Conservation (phyloP, 2,329 filamentous ascomycete genomes). For the Sphaerulina populicola region DNA sequence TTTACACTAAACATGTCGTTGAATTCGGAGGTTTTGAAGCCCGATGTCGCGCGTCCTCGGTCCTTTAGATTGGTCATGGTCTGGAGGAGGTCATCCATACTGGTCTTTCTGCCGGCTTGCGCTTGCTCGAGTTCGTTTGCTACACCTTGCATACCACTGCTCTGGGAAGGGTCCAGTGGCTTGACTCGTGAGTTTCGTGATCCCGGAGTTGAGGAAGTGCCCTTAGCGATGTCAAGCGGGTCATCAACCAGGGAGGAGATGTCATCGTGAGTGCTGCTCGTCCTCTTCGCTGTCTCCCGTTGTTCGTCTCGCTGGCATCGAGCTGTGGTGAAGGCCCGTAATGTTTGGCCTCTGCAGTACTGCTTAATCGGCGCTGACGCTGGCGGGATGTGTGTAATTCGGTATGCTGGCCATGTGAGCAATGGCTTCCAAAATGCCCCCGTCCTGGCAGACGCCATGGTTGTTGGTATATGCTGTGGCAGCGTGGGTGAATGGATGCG, state of each 20-base stretch:
- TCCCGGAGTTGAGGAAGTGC: slow-evolving; percentile 20
- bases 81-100: slow-evolving; percentile 15
- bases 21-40: not conserved
- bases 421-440: slow-evolving; percentile 21
- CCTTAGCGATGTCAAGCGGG: slow-evolving; percentile 27
- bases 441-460: slow-evolving; percentile 3
- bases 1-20: not conserved
- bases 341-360: slow-evolving; percentile 12
- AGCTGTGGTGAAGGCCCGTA: slow-evolving; percentile 21
- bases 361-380: slow-evolving; percentile 12
- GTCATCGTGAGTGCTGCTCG: slow-evolving; percentile 12
- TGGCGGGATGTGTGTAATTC: slow-evolving; percentile 4
- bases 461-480: not conserved
- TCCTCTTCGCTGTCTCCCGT: not conserved
- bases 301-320: slow-evolving; percentile 11
- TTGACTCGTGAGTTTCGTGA: slow-evolving; percentile 26
- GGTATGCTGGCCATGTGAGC: slow-evolving; percentile 18
- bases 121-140: slow-evolving; percentile 8
- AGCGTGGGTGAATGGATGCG: not conserved
- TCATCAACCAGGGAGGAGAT: slow-evolving; percentile 27
- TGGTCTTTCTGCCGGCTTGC: slow-evolving; percentile 4
- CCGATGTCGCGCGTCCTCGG: not conserved
- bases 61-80: slow-evolving; percentile 2
- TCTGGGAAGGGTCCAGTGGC: slow-evolving; percentile 22
- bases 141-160: slow-evolving; percentile 11